These are phyloP conservation scores for Sporothrix protearum DNA, from an alignment of 2,329 filamentous ascomycete species.

Conservation along the genomic window DNA sequence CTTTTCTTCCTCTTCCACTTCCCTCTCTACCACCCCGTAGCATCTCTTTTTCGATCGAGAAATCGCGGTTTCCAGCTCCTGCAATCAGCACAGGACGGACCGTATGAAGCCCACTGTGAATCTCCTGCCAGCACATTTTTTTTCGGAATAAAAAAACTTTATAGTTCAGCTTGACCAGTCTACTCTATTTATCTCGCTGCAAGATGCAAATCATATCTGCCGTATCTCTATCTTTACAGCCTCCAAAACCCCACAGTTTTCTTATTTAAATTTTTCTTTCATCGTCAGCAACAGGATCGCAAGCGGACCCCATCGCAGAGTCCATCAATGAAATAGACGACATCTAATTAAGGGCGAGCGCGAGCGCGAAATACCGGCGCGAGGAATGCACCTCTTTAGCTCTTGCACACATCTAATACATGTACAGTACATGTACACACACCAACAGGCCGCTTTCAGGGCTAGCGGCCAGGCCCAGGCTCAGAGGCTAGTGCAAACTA, in stretches of 20 bases:
- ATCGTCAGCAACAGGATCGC: constrained; percentile 5
- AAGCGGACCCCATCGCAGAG: neutral
- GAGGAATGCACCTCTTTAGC: constrained; percentile 3
- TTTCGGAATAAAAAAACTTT: neutral
- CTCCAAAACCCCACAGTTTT: neutral
- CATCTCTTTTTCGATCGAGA: neutral
- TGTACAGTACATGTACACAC: too few species aligned
- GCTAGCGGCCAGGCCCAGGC: neutral
- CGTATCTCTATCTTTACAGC: constrained; percentile 3
- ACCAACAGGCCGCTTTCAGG: neutral
- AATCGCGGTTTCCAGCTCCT: constrained; percentile 9
- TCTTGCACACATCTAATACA: neutral
- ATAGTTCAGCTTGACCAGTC: neutral
- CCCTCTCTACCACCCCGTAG: neutral
- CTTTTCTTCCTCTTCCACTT: neutral
- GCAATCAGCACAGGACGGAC: neutral
- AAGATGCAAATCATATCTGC: neutral
- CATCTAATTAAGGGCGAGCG: neutral
- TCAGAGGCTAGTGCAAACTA: neutral
- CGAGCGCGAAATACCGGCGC: neutral
- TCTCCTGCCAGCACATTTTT: constrained; percentile 14
- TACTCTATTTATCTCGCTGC: neutral
- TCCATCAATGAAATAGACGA: neutral
- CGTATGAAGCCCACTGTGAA: neutral
- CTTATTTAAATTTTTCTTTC: neutral